Evolutionary conservation across 2,329 filamentous ascomycete genomes (phyloP).

Genomic region (Alternaria metachromatica): DNA sequence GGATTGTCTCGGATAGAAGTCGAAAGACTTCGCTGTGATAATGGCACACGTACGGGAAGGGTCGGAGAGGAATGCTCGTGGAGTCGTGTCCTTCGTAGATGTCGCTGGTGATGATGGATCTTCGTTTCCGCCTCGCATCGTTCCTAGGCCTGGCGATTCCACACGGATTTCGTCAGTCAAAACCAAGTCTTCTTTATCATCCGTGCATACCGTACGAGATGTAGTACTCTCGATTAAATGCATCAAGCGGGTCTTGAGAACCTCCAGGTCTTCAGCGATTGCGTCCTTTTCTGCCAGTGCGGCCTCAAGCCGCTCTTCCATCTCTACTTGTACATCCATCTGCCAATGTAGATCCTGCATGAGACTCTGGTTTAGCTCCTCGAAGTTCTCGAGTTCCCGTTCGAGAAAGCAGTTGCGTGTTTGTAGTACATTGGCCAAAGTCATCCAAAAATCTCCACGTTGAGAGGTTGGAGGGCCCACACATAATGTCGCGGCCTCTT

Average conservation of each 20-base stretch:
- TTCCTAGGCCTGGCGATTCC: background rate
- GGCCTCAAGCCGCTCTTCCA: conserved; percentile 1
- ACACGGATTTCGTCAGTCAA: too few relatives aligned
- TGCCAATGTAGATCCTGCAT: conserved; percentile 12
- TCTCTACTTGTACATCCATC: conserved; percentile 3
- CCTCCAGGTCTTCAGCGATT: background rate
- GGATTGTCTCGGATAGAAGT: background rate
- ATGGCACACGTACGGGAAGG: too few relatives aligned
- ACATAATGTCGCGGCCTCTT: background rate
- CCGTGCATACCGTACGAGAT: background rate
- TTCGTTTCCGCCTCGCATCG: background rate
- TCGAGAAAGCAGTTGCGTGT: conserved; percentile 13
- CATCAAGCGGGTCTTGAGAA: background rate
- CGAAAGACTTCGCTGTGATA: background rate
- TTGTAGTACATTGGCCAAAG: background rate
- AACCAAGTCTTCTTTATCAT: background rate
- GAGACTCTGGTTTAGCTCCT: conserved; percentile 7
- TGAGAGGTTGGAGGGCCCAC: background rate
- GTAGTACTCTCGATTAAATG: background rate
- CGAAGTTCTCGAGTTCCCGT: conserved; percentile 3
- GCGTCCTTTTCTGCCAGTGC: background rate
- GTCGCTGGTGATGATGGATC: background rate
- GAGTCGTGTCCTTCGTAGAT: background rate
- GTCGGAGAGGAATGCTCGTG: background rate
- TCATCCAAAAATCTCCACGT: conserved; percentile 4